Conservation (phyloP, 495 filamentous ascomycete genomes). For the Penicilliopsis zonata region DNA sequence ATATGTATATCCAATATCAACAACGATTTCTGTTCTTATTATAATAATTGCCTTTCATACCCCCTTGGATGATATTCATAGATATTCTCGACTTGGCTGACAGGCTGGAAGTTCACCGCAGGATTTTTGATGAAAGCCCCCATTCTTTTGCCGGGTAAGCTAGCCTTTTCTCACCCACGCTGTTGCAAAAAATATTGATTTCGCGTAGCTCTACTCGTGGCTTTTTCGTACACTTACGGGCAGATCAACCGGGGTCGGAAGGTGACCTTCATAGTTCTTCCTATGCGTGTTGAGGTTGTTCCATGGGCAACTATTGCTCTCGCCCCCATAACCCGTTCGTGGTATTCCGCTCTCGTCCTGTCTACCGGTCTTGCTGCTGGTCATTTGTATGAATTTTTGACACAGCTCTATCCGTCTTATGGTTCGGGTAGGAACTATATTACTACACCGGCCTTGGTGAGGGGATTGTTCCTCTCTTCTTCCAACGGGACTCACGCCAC, state of each 20-base stretch:
- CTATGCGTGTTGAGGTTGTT: slow-evolving; percentile 59
- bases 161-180: slow-evolving; percentile 1
- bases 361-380: slow-evolving; percentile 65
- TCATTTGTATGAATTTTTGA: slow-evolving; percentile 78
- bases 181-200: slow-evolving; percentile 15
- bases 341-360: slow-evolving; percentile 37
- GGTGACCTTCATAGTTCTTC: slow-evolving; percentile 61
- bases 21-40: too few species aligned
- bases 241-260: slow-evolving; percentile 70
- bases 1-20: slow-evolving; percentile 5
- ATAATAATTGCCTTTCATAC: too few species aligned
- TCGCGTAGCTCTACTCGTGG: slow-evolving; percentile 55
- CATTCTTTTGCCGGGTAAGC: slow-evolving; percentile 44
- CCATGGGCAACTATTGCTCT: slow-evolving; percentile 65
- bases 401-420: slow-evolving; percentile 69
- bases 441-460: slow-evolving; percentile 54
- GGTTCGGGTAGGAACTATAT: slow-evolving; percentile 65
- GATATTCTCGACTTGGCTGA: slow-evolving; percentile 17
- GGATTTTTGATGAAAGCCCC: slow-evolving; percentile 28
- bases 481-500: slow-evolving; percentile 47
- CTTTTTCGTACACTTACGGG: slow-evolving; percentile 65
- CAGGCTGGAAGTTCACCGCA: slow-evolving; percentile 33
- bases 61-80: background rate
- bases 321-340: slow-evolving; percentile 47
- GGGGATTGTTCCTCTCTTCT: slow-evolving; percentile 43